Conservation (phyloP, 2,329 filamentous ascomycete genomes). For the Coniochaeta sp. region DNA sequence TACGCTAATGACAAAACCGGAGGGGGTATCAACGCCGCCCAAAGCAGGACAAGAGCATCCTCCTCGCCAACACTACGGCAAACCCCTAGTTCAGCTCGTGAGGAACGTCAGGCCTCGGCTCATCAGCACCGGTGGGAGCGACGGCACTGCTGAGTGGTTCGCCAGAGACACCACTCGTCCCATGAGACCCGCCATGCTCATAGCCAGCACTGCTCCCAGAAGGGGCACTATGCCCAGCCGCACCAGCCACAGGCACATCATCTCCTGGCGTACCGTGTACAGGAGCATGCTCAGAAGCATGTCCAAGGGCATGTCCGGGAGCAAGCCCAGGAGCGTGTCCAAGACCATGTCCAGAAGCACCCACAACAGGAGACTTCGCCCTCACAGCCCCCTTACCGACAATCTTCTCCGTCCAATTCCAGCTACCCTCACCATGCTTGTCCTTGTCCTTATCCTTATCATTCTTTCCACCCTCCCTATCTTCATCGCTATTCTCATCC, state of each 20-base stretch:
- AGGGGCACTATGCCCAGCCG: no score
- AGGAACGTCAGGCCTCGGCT: not conserved
- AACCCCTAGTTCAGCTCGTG: not conserved
- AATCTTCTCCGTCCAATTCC: constrained; percentile 22
- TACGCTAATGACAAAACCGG: no score
- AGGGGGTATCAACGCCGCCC: no score
- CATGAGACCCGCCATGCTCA: no score
- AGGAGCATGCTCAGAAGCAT: not conserved
- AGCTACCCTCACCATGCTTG: constrained; percentile 8
- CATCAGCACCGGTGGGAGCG: no score
- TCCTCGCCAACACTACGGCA: not conserved
- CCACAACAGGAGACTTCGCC: not conserved
- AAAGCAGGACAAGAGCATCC: no score
- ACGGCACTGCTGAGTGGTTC: no score
- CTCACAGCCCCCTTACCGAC: constrained; percentile 18
- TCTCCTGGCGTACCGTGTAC: no score
- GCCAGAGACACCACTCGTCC: no score
- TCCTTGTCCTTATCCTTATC: not conserved
- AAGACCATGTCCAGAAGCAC: not conserved
- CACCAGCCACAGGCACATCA: no score
- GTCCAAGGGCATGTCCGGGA: not conserved
- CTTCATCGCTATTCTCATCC: constrained; percentile 27
- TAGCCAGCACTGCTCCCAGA: no score
- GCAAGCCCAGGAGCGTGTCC: not conserved
- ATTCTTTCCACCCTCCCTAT: not conserved